These are phyloP conservation scores for Claviceps sp. DNA, from an alignment of 2,329 filamentous ascomycete genomes.

Conservation along the genomic window DNA sequence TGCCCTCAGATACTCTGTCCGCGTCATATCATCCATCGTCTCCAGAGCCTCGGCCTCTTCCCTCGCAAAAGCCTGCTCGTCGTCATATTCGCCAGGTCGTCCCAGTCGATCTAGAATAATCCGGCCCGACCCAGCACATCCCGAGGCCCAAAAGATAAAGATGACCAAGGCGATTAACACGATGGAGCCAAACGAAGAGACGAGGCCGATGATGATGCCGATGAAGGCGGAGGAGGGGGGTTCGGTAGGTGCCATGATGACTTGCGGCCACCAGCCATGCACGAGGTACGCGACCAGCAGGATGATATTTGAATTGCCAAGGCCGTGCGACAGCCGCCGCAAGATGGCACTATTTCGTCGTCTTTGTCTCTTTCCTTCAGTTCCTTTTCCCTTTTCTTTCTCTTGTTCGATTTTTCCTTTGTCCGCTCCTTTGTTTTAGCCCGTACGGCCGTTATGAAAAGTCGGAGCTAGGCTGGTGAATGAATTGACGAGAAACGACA, in stretches of 20 bases:
- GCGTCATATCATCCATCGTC: conserved; percentile 84
- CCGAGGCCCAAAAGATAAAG: conserved; percentile 77
- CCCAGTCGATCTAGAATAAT: conserved; percentile 91
- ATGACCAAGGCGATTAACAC: conserved; percentile 71
- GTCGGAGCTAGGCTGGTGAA: neutral
- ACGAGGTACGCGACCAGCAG: neutral
- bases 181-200: conserved; percentile 88
- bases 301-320: neutral
- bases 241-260: conserved; percentile 15
- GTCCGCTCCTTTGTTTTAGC: too few species aligned
- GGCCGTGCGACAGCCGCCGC: conserved; percentile 1
- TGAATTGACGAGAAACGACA: neutral
- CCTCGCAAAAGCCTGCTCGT: conserved; percentile 85
- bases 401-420: too few species aligned
- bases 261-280: neutral
- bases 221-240: conserved; percentile 37
- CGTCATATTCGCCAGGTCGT: conserved; percentile 89
- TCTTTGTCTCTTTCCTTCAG: too few species aligned
- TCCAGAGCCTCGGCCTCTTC: conserved; percentile 94
- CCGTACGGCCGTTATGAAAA: too few species aligned
- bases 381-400: too few species aligned
- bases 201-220: conserved; percentile 85
- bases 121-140: conserved; percentile 60
- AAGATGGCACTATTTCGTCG: neutral
- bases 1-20: conserved; percentile 81